Percentiles rank a stretch among this genome's conserved stretches.
Conservation (phyloP, 768 basidiomycete genomes). For the Pisolithus sp. region DNA sequence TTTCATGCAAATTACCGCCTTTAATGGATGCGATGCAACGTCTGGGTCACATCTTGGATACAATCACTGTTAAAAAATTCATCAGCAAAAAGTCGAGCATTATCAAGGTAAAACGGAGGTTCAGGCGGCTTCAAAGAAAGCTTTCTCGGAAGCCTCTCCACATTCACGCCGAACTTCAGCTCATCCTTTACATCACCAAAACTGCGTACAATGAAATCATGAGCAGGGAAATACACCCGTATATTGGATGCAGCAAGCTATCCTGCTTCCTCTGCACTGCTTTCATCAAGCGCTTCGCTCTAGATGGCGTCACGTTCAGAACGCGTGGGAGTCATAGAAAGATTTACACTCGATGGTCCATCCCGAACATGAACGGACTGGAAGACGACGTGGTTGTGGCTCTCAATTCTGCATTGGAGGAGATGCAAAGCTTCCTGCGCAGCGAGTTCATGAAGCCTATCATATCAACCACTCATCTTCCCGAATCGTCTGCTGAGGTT, state of each 20-base stretch:
- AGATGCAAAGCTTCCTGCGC: background rate
- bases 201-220: background rate
- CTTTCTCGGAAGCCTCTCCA: background rate
- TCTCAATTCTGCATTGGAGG: background rate
- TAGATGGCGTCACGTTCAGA: background rate
- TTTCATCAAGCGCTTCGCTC: background rate
- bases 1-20: background rate
- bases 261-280: background rate
- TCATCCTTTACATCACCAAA: background rate
- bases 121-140: background rate
- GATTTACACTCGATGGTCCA: background rate
- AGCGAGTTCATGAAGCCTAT: background rate
- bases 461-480: background rate
- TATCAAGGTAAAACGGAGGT: background rate
- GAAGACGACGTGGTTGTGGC: background rate
- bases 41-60: background rate
- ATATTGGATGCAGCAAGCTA: conserved; percentile 1
- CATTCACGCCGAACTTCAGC: background rate
- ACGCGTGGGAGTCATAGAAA: background rate
- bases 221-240: background rate
- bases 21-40: background rate
- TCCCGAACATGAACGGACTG: background rate
- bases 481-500: background rate
- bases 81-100: background rate
- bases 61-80: background rate